Evolutionary conservation across 1,284 basidiomycete genomes (phyloP).

Genomic region (Amylostereum chailletii): DNA sequence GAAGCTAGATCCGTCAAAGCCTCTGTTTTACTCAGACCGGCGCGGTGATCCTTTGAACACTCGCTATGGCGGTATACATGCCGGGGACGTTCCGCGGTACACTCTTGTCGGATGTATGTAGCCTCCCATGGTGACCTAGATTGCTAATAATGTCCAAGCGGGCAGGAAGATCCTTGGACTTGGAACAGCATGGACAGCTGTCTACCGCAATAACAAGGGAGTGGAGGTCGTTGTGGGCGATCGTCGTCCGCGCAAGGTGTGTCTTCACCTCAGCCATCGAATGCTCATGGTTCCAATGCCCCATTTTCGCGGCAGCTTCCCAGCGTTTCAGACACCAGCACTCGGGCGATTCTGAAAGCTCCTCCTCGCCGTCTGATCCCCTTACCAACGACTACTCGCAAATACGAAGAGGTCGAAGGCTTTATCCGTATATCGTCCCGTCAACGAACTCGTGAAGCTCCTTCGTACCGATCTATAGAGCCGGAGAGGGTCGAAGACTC

Average conservation of each 20-base stretch:
- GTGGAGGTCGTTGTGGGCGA: slow-evolving; percentile 49
- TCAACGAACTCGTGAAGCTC: slow-evolving; percentile 22
- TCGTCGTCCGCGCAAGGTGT: slow-evolving; percentile 35
- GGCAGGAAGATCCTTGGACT: slow-evolving; percentile 61
- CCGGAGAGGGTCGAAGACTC: slow-evolving; percentile 23
- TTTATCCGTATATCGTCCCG: slow-evolving; percentile 48
- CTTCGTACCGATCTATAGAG: slow-evolving; percentile 45
- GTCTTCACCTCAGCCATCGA: background rate
- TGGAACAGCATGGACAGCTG: slow-evolving; percentile 34
- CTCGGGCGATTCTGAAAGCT: slow-evolving; percentile 41
- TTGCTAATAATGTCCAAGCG: slow-evolving; percentile 51
- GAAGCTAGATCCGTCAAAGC: slow-evolving; percentile 8
- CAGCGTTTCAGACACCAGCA: slow-evolving; percentile 45
- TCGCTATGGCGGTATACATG: slow-evolving; percentile 59
- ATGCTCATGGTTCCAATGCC: background rate
- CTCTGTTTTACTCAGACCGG: slow-evolving; percentile 55
- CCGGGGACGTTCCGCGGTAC: slow-evolving; percentile 63
- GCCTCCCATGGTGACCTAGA: slow-evolving; percentile 11
- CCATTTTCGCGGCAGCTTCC: slow-evolving; percentile 29
- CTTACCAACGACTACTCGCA: slow-evolving; percentile 25
- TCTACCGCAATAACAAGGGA: slow-evolving; percentile 41
- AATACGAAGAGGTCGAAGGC: slow-evolving; percentile 56
- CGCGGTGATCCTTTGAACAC: slow-evolving; percentile 65
- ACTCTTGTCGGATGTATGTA: slow-evolving; percentile 45
- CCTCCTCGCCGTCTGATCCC: slow-evolving; percentile 39